Conservation (phyloP, 2,329 filamentous ascomycete genomes). For the Sclerotiophoma versabilis region DNA sequence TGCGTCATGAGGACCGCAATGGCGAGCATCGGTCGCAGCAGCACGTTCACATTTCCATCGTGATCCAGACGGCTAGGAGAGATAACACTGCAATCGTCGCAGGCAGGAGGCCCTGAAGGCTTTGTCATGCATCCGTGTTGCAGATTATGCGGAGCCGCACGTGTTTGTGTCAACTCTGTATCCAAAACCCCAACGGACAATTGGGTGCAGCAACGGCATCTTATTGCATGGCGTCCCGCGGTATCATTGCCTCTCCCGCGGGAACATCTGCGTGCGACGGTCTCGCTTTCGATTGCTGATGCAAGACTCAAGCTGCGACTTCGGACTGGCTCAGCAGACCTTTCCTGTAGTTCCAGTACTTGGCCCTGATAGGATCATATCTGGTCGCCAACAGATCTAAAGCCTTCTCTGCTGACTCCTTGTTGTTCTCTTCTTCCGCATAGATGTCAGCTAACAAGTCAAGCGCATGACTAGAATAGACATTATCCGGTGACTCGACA, state of each 20-base stretch:
- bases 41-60: slow-evolving; percentile 15
- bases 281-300: slow-evolving; percentile 1
- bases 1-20: slow-evolving; percentile 24
- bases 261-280: not conserved
- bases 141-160: slow-evolving; percentile 28
- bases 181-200: slow-evolving; percentile 34
- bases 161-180: slow-evolving; percentile 9
- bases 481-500: slow-evolving; percentile 57
- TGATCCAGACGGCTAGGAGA: slow-evolving; percentile 18
- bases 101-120: slow-evolving; percentile 7
- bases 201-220: slow-evolving; percentile 15
- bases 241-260: slow-evolving; percentile 7
- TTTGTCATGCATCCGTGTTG: not conserved
- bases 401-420: slow-evolving; percentile 70
- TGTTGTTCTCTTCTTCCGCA: slow-evolving; percentile 59
- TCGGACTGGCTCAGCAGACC: slow-evolving; percentile 36
- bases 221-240: slow-evolving; percentile 5
- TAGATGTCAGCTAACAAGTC: slow-evolving; percentile 77
- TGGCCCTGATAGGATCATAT: slow-evolving; percentile 89
- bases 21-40: slow-evolving; percentile 26
- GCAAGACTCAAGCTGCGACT: slow-evolving; percentile 29
- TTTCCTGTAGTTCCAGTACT: slow-evolving; percentile 88
- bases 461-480: slow-evolving; percentile 68
- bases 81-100: slow-evolving; percentile 16
- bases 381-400: slow-evolving; percentile 77